Evolutionary conservation across 208 protist species (phyloP).

Genomic region (Endotrypanum monterogeii): DNA sequence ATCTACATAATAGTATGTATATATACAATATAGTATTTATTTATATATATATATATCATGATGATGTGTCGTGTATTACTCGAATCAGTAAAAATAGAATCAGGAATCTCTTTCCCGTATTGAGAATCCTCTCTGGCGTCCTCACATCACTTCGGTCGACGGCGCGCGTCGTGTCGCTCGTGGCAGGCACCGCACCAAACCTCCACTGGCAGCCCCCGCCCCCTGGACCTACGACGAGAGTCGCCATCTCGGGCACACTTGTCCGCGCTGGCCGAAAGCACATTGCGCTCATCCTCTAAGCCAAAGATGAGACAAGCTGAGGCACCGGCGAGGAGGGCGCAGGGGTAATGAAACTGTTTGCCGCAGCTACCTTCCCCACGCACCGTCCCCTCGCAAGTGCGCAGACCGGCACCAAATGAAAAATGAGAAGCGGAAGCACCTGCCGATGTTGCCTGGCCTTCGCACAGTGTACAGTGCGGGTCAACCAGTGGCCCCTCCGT

Average conservation of each 20-base stretch:
- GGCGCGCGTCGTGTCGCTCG: slow-evolving; percentile 14
- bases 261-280: neutral
- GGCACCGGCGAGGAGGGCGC: slow-evolving; percentile 69
- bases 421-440: neutral
- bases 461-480: slow-evolving; percentile 20
- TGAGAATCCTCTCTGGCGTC: neutral
- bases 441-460: neutral
- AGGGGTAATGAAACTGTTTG: slow-evolving; percentile 63
- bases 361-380: slow-evolving; percentile 28
- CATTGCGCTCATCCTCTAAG: slow-evolving; percentile 33
- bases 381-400: slow-evolving; percentile 11
- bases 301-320: slow-evolving; percentile 58
- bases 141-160: neutral
- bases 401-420: slow-evolving; percentile 20
- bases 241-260: slow-evolving; percentile 6
- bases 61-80: too few relatives aligned
- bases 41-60: too few relatives aligned
- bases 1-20: neutral
- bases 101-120: neutral
- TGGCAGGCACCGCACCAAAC: slow-evolving; percentile 65
- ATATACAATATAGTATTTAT: too few relatives aligned
- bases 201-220: slow-evolving; percentile 25
- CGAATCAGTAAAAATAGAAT: neutral
- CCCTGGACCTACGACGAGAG: neutral
- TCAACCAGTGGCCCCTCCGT: neutral